phyloP scores from a whole-genome alignment of 305 asterid genomes.

The Solanum chacoense region DNA sequence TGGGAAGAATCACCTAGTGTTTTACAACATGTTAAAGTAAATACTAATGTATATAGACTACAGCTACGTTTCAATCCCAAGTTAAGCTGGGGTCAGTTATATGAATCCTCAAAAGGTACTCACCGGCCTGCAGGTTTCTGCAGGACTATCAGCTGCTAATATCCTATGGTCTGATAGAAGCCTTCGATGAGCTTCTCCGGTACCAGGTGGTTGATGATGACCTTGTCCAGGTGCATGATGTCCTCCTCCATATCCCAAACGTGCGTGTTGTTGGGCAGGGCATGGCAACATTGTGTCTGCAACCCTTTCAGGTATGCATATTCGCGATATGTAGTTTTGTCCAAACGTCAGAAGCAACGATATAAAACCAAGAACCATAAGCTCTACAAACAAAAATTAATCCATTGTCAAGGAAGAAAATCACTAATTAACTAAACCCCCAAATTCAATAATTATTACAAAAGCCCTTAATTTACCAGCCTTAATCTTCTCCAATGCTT shows the following conservation, averaged over 20 bases:
- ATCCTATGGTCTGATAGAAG: slow-evolving; percentile 55
- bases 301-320: slow-evolving; percentile 37
- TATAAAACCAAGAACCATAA: slow-evolving; percentile 76
- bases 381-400: slow-evolving; percentile 30
- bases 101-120: background rate
- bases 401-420: background rate
- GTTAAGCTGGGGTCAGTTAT: background rate
- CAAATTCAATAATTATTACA: background rate
- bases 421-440: background rate
- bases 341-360: slow-evolving; percentile 52
- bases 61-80: background rate
- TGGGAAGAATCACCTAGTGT: background rate
- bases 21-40: background rate
- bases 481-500: slow-evolving; percentile 94
- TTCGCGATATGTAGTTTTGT: slow-evolving; percentile 40
- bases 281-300: slow-evolving; percentile 71
- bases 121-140: slow-evolving; percentile 39
- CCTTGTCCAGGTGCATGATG: background rate
- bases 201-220: background rate
- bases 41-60: background rate
- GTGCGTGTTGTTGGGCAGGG: background rate
- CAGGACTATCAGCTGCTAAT: slow-evolving; percentile 35
- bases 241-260: background rate
- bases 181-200: slow-evolving; percentile 42
- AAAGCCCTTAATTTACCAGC: slow-evolving; percentile 37